phyloP scores from a whole-genome alignment of 371 early-diverging fungal genomes.

The Mortierella sp. region DNA sequence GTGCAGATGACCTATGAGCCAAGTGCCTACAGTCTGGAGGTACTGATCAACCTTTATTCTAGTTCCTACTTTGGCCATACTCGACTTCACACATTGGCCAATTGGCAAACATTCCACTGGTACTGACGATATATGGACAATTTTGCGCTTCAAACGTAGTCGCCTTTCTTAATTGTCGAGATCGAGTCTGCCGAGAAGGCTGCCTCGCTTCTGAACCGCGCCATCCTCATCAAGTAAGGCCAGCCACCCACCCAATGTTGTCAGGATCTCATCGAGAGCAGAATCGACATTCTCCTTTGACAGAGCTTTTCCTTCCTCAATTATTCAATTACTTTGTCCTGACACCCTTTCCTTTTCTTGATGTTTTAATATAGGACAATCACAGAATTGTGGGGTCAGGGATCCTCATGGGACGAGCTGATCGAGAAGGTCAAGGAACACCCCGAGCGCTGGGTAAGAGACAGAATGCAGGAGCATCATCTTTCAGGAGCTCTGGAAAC shows the following conservation, averaged over 20 bases:
- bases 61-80: not conserved
- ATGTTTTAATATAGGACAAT: conserved; percentile 67
- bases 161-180: conserved; percentile 85
- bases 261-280: no score
- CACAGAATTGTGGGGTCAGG: conserved; percentile 85
- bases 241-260: no score
- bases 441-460: conserved; percentile 70
- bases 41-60: conserved; percentile 22
- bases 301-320: no score
- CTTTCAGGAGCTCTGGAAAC: no score
- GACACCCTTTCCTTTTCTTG: not conserved
- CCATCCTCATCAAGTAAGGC: conserved; percentile 85
- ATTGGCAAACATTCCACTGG: not conserved
- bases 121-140: not conserved
- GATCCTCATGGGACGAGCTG: conserved; percentile 72
- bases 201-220: conserved; percentile 79
- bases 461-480: not conserved
- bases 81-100: not conserved
- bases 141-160: conserved; percentile 57
- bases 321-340: not conserved
- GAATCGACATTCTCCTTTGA: no score
- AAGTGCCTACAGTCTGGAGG: conserved; percentile 66
- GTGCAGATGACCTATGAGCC: conserved; percentile 70
- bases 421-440: conserved; percentile 69
- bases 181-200: conserved; percentile 82